These are phyloP conservation scores for Madurella mycetomatis DNA, from an alignment of 2,329 filamentous ascomycete genomes.

Conservation along the genomic window DNA sequence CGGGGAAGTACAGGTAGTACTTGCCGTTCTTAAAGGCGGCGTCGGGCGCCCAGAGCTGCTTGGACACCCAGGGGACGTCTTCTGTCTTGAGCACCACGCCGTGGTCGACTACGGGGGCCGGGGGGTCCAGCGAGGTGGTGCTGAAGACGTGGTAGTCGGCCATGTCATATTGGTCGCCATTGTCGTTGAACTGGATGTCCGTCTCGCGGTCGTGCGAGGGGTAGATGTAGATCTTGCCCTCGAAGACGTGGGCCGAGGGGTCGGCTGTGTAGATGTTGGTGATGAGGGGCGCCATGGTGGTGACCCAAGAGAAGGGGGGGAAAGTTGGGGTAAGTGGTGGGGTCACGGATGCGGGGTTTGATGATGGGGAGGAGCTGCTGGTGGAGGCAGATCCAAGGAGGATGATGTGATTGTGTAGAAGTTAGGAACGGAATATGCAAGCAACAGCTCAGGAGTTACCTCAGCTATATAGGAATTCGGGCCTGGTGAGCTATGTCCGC, in stretches of 20 bases:
- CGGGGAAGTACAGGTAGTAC: slow-evolving; percentile 76
- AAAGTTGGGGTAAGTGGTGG: slow-evolving; percentile 18
- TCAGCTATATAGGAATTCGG: slow-evolving; percentile 11
- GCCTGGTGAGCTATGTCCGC: neutral
- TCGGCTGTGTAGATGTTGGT: slow-evolving; percentile 75
- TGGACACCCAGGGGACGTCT: slow-evolving; percentile 71
- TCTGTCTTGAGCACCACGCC: slow-evolving; percentile 61
- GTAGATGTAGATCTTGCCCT: slow-evolving; percentile 71
- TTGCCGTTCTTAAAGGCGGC: slow-evolving; percentile 62
- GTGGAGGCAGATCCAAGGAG: neutral
- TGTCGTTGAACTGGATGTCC: slow-evolving; percentile 71
- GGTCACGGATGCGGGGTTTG: slow-evolving; percentile 9
- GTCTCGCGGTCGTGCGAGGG: slow-evolving; percentile 76
- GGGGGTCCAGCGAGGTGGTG: slow-evolving; percentile 44
- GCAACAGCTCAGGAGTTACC: neutral
- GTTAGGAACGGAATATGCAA: neutral
- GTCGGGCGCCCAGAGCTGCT: slow-evolving; percentile 79
- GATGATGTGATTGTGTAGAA: neutral
- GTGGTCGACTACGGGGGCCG: slow-evolving; percentile 64
- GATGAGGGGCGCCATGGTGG: slow-evolving; percentile 56
- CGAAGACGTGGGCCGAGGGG: slow-evolving; percentile 76
- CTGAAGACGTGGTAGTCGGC: slow-evolving; percentile 77
- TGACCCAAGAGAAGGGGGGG: neutral
- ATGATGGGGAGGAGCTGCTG: neutral
- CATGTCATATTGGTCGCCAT: slow-evolving; percentile 84